Evolutionary conservation across 257 asterid species (phyloP).

Genomic region (Solanum verrucosum): DNA sequence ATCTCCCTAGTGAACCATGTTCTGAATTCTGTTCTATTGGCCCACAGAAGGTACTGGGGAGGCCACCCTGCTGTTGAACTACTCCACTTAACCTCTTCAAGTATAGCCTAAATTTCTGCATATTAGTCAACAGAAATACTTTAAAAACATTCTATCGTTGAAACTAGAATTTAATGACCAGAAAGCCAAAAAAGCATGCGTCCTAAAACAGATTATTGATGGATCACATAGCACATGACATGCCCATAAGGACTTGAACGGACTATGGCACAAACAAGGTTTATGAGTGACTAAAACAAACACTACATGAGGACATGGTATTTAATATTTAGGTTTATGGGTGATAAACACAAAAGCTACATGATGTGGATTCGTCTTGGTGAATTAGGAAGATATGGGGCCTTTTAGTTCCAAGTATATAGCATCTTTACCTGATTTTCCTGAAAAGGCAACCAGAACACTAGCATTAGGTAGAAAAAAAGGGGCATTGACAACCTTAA

Average conservation of each 20-base stretch:
- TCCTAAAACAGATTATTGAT: not conserved
- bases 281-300: not conserved
- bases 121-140: slow-evolving; percentile 7
- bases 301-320: not conserved
- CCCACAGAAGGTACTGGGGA: slow-evolving; percentile 48
- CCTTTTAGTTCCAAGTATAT: slow-evolving; percentile 3
- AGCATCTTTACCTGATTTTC: slow-evolving; percentile 6
- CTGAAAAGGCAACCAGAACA: slow-evolving; percentile 1
- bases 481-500: not conserved
- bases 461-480: not conserved
- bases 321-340: not conserved
- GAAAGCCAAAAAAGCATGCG: not conserved
- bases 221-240: not conserved
- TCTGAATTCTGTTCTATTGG: slow-evolving; percentile 47
- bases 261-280: not conserved
- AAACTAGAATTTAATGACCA: not conserved
- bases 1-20: slow-evolving; percentile 48
- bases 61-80: slow-evolving; percentile 56
- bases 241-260: not conserved
- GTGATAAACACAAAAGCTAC: not conserved
- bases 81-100: slow-evolving; percentile 78
- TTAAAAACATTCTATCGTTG: not conserved
- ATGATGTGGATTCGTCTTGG: not conserved
- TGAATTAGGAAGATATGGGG: slow-evolving; percentile 5
- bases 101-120: slow-evolving; percentile 78